Base-by-base conservation (phyloP, 768 basidiomycete genomes). In the Cystobasidium onofrii region DNA sequence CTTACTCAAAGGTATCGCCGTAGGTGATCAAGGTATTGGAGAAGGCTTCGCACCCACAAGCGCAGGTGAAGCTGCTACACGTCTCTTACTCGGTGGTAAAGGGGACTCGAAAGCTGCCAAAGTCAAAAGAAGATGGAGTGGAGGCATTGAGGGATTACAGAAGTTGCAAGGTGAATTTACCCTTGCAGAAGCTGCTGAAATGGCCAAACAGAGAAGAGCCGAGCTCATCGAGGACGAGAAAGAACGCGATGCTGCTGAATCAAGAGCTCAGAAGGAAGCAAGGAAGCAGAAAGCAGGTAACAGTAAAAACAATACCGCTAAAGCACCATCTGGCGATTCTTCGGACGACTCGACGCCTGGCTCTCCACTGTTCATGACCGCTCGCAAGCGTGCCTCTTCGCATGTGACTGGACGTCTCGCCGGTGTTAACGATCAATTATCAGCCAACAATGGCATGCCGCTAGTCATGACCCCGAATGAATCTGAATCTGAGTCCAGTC, bases 1-100 rank as follows among this genome's bases (percentile, higher is more conserved):
- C 79, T 84, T 97, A 18, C 85, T 99, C 73, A 94, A 92, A 81
- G 84, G 84, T 27, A 83, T 84, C 70, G 83, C 84, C 0, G 78
- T 79, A 44, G 80, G 81, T 17, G 73, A 72, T 29, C 81, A 81
- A 1, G 79, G 78, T 18, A 74, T 77, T 0, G 81, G 81, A 70
- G 80, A 80, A 50, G 81, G 81, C 1, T 82, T 81, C 66, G 81
- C 80, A 0, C 81, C 83, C 4, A 81, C 81, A 7, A 81, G 82
- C 12, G 82, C 82, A 23, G 82, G 83, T 50, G 82, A 83, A 33
- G 78, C 80, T 3, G 80, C 80, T 15, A 81, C 82, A 34, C 80
- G 81, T 4, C 78, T 84, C 18, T 81, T 82, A 6, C 81, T 80
- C 31, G 78, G 79, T 23, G 74, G 75, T n/a, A 52, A 76, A 29